Conservation (phyloP, 148 eudicot genomes). For the Fagopyrum tataricum region DNA sequence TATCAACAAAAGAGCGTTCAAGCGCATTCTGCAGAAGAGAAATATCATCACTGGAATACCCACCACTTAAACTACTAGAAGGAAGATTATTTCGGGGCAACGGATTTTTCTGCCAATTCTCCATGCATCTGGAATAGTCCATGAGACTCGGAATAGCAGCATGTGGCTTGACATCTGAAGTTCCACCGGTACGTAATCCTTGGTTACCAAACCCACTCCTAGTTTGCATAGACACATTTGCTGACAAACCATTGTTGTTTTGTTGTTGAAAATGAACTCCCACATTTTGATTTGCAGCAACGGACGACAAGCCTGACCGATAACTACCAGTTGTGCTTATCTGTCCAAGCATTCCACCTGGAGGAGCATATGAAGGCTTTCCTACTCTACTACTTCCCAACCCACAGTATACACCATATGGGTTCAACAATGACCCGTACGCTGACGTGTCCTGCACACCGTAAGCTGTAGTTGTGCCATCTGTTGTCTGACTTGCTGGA, state of each 20-base stretch:
- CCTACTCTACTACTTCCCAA: background rate
- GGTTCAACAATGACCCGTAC: background rate
- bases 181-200: background rate
- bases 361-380: background rate
- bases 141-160: background rate
- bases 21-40: conserved; percentile 1
- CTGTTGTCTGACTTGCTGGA: conserved; percentile 12
- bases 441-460: conserved; percentile 13
- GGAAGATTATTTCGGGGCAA: background rate
- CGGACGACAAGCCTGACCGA: conserved; percentile 8
- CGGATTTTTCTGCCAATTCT: conserved; percentile 6
- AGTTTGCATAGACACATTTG: background rate
- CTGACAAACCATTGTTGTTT: background rate
- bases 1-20: background rate
- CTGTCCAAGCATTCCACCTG: conserved; percentile 18
- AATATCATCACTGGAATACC: background rate
- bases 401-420: background rate
- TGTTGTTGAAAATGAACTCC: conserved; percentile 27
- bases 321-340: background rate
- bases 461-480: conserved; percentile 18
- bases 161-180: background rate
- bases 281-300: conserved; percentile 26
- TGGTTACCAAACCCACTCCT: background rate
- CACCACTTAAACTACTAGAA: background rate
- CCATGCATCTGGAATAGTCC: conserved; percentile 3